Conservation (phyloP, 2,329 filamentous ascomycete species). For the Verticillium isaacii region DNA sequence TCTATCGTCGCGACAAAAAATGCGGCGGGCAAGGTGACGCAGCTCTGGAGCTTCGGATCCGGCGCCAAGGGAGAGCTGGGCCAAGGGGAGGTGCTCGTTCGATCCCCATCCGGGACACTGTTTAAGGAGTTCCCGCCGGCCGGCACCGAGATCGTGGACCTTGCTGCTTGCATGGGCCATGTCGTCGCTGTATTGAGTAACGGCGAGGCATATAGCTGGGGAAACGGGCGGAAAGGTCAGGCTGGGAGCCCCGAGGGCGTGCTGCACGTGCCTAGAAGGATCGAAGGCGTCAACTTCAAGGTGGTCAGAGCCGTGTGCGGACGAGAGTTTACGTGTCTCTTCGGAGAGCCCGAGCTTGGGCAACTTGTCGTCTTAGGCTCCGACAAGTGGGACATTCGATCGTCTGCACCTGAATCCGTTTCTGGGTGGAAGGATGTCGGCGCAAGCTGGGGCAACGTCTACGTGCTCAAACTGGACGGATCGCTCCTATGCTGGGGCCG, state of each 20-base stretch:
- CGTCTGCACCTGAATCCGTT: constrained; percentile 47
- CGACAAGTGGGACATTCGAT: constrained; percentile 66
- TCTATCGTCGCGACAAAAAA: constrained; percentile 56
- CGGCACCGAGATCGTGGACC: constrained; percentile 52
- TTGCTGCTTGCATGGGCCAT: constrained; percentile 76
- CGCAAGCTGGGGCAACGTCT: constrained; percentile 80
- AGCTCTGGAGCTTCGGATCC: constrained; percentile 59
- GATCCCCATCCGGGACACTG: constrained; percentile 38
- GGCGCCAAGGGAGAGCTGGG: constrained; percentile 71
- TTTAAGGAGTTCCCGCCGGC: constrained; percentile 61
- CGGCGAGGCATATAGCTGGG: constrained; percentile 84
- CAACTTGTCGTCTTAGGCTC: constrained; percentile 65
- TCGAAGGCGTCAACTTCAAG: constrained; percentile 56
- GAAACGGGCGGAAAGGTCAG: constrained; percentile 80
- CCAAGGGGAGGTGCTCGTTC: constrained; percentile 47
- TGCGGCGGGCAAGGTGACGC: constrained; percentile 32
- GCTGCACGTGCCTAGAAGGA: constrained; percentile 55
- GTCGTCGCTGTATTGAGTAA: constrained; percentile 67
- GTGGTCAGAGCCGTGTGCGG: constrained; percentile 69
- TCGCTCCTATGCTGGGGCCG: constrained; percentile 71
- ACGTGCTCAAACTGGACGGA: constrained; percentile 60
- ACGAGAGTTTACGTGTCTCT: constrained; percentile 77
- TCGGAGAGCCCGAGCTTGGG: constrained; percentile 51
- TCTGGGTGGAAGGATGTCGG: constrained; percentile 62
- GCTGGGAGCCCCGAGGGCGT: constrained; percentile 56